A percentile compares a stretch with the other conserved stretches of the same genome.
Conservation (phyloP, 2,329 filamentous ascomycete species). For the Tetracladium maxilliforme region DNA sequence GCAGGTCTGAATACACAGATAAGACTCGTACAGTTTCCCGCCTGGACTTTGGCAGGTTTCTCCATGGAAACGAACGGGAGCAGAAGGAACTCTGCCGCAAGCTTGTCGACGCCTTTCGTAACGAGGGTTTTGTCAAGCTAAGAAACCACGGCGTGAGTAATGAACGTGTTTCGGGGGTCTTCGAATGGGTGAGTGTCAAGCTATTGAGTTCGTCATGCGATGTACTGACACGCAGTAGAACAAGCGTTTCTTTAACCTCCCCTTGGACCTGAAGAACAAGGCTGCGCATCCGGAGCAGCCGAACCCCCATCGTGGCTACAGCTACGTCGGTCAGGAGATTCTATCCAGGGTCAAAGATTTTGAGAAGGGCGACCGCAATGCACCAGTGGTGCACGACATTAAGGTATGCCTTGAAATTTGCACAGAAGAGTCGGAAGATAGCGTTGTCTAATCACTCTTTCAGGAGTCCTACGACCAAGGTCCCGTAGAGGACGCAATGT, state of each 20-base stretch:
- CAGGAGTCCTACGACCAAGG: constrained; percentile 1
- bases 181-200: constrained; percentile 1
- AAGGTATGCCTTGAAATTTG: neutral
- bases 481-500: neutral
- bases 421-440: neutral
- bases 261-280: neutral
- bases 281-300: neutral
- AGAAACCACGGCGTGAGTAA: neutral
- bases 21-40: too few species aligned
- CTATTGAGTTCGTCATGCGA: neutral
- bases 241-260: neutral
- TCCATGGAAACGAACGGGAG: too few species aligned
- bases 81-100: too few species aligned
- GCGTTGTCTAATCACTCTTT: neutral
- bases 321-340: neutral
- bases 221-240: neutral
- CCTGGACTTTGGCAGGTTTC: too few species aligned
- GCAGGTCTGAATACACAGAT: too few species aligned
- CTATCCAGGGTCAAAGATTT: neutral
- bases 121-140: neutral
- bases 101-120: neutral
- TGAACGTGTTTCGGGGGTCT: neutral
- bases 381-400: neutral
- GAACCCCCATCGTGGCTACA: neutral
- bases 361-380: neutral